Conservation (phyloP, 2,329 filamentous ascomycete species). For the Fusarium circinatum region DNA sequence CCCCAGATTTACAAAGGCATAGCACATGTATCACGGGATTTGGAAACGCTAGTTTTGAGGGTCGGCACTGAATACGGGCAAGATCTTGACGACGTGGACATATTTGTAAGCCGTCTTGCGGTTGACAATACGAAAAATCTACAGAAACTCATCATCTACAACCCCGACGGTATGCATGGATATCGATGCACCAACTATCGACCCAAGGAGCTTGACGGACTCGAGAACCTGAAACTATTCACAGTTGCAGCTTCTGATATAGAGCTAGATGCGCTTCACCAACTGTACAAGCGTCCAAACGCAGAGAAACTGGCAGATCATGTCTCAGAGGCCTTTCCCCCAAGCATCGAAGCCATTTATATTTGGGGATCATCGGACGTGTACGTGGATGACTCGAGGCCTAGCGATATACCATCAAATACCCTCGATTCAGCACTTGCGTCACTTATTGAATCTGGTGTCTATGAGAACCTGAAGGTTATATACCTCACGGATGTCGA, state of each 20-base stretch:
- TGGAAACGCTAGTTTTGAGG: slow-evolving; percentile 6
- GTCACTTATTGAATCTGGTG: not conserved
- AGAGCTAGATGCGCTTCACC: not conserved
- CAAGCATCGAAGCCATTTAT: not conserved
- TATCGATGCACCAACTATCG: not conserved
- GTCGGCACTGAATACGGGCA: accelerated
- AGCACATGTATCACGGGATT: accelerated
- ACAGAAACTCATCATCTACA: slow-evolving; percentile 17
- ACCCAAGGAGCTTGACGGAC: not conserved
- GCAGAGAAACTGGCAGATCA: not conserved
- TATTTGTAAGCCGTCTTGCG: too few relatives aligned
- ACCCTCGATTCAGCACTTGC: slow-evolving; percentile 9
- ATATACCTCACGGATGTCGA: slow-evolving; percentile 25
- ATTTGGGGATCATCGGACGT: not conserved
- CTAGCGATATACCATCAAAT: not conserved
- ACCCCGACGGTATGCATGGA: not conserved
- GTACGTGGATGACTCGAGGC: accelerated
- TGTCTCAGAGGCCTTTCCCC: not conserved
- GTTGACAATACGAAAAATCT: not conserved
- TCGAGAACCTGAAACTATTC: not conserved
- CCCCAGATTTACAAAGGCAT: accelerated
- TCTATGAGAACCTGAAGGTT: slow-evolving; percentile 1
- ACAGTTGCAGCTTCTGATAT: slow-evolving; percentile 1
- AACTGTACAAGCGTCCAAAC: accelerated
- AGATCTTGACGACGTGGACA: not conserved